Evolutionary conservation across 2,329 filamentous ascomycete species (phyloP).

Genomic region (Talaromyces funiculosus): DNA sequence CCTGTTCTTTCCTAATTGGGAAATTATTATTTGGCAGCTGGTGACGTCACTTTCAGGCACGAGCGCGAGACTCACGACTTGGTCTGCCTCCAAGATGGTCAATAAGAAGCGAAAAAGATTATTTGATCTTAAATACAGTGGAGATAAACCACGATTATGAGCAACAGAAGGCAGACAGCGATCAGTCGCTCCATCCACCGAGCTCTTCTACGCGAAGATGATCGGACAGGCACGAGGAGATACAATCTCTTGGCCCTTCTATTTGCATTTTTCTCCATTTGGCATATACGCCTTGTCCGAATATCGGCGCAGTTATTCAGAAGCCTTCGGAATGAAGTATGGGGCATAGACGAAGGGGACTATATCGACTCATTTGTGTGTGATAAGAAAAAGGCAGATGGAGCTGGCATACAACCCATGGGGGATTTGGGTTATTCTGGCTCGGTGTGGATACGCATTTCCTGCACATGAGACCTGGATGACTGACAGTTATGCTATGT

Average conservation of each 20-base stretch:
- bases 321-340: constrained; percentile 47
- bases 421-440: constrained; percentile 70
- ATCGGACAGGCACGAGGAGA: constrained; percentile 17
- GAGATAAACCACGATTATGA: neutral
- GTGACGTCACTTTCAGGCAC: constrained; percentile 15
- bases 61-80: too few species aligned
- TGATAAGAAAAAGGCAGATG: constrained; percentile 27
- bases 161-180: constrained; percentile 1
- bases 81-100: neutral
- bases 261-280: constrained; percentile 51
- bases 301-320: constrained; percentile 47
- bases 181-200: constrained; percentile 25
- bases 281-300: constrained; percentile 45
- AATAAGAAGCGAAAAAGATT: too few species aligned
- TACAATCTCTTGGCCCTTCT: constrained; percentile 40
- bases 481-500: neutral
- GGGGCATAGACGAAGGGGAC: constrained; percentile 50
- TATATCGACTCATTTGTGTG: constrained; percentile 51
- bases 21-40: neutral
- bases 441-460: constrained; percentile 42
- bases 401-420: constrained; percentile 48
- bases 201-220: constrained; percentile 25
- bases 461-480: neutral
- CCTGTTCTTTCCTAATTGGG: constrained; percentile 6
- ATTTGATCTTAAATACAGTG: neutral